A percentile compares a stretch with the other conserved stretches of the same genome.
Evolutionary conservation across 495 filamentous ascomycete species (phyloP).

Genomic region (Lasiosphaeria hispida): DNA sequence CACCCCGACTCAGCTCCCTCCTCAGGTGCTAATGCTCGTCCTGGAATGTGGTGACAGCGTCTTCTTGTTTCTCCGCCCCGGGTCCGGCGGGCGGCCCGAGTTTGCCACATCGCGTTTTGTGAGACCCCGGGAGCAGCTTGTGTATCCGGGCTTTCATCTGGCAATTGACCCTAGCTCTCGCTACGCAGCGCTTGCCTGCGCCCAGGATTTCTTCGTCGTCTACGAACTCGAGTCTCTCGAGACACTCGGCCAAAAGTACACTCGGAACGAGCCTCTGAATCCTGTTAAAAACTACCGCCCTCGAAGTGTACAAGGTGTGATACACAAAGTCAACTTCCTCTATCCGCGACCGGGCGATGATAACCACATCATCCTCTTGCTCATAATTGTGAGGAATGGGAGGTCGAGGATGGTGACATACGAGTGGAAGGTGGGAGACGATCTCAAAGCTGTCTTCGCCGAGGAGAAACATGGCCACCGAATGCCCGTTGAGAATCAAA

Average conservation of each 20-base stretch:
- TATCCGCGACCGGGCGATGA: constrained; percentile 63
- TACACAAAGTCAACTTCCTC: constrained; percentile 86
- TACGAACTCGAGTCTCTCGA: constrained; percentile 58
- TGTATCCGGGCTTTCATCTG: constrained; percentile 67
- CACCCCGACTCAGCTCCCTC: constrained; percentile 48
- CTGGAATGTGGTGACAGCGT: constrained; percentile 66
- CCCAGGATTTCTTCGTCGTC: constrained; percentile 49
- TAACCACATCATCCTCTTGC: constrained; percentile 69
- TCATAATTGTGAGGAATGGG: constrained; percentile 62
- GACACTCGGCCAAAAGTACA: constrained; percentile 42
- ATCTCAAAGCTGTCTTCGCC: constrained; percentile 32
- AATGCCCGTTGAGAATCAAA: constrained; percentile 57
- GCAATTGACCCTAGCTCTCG: constrained; percentile 72
- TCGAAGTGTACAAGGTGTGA: constrained; percentile 64
- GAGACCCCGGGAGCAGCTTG: constrained; percentile 49
- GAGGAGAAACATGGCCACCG: constrained; percentile 46
- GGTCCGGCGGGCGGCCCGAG: constrained; percentile 40
- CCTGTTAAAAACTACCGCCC: constrained; percentile 52
- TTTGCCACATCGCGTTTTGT: constrained; percentile 61
- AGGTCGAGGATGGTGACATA: constrained; percentile 65
- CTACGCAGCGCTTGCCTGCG: constrained; percentile 46
- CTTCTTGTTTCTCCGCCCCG: constrained; percentile 63
- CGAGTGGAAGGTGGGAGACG: constrained; percentile 63
- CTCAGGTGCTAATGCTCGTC: constrained; percentile 73
- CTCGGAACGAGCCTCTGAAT: constrained; percentile 30